Conservation (phyloP, 2,329 filamentous ascomycete species). For the Ambrosiella cleistominuta region DNA sequence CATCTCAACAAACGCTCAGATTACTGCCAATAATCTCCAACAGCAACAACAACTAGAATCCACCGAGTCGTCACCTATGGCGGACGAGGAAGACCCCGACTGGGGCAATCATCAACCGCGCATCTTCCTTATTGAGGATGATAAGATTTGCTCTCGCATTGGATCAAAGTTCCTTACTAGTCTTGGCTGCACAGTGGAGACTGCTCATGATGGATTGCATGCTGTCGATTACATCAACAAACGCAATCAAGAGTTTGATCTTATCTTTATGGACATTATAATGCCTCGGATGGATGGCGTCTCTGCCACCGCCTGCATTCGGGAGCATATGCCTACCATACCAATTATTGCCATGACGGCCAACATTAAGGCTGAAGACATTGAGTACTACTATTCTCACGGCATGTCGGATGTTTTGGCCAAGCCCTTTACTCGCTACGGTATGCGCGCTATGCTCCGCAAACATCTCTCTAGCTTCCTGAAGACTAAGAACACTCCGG, state of each 20-base stretch:
- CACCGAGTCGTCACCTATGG: neutral
- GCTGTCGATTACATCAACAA: conserved; percentile 68
- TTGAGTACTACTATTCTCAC: conserved; percentile 92
- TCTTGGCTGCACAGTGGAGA: conserved; percentile 49
- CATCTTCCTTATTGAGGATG: conserved; percentile 80
- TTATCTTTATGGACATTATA: conserved; percentile 85
- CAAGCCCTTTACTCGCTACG: conserved; percentile 86
- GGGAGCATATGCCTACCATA: conserved; percentile 62
- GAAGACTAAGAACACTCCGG: neutral
- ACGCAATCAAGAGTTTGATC: conserved; percentile 35
- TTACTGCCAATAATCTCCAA: neutral
- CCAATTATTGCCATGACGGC: conserved; percentile 98
- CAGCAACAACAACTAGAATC: neutral
- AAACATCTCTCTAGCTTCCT: conserved; percentile 46
- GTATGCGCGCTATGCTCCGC: conserved; percentile 68
- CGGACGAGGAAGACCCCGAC: conserved; percentile 21
- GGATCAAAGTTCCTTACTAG: conserved; percentile 49
- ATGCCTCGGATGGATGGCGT: conserved; percentile 95
- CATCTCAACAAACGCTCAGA: neutral
- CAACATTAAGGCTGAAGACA: conserved; percentile 91
- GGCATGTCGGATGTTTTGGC: conserved; percentile 98
- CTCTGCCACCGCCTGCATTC: conserved; percentile 81
- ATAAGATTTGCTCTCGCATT: conserved; percentile 48
- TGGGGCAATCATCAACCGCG: conserved; percentile 49
- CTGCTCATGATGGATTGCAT: conserved; percentile 70